A percentile compares a stretch with the other conserved stretches of the same genome.
These are phyloP conservation scores for Cercospora nicotianae DNA, from an alignment of 2,329 filamentous ascomycete species.

Conservation along the genomic window DNA sequence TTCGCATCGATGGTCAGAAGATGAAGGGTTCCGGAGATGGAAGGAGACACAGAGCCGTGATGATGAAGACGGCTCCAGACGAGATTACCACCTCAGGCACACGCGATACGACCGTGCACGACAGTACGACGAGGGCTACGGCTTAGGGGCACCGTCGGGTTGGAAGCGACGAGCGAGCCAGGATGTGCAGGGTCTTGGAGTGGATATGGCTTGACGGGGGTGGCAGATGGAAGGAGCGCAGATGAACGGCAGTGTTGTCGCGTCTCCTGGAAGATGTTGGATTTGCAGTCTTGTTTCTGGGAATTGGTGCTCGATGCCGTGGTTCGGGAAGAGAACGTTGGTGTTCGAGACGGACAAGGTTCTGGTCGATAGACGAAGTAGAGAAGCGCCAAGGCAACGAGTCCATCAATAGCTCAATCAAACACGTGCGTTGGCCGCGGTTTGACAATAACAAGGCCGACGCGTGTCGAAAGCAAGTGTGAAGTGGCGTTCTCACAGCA, in stretches of 20 bases:
- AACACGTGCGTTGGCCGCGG: not conserved
- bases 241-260: not conserved
- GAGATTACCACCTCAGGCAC: not conserved
- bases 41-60: not conserved
- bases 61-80: not conserved
- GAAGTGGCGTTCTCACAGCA: not conserved
- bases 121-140: constrained; percentile 3
- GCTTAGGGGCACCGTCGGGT: not conserved
- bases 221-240: not conserved
- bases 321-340: not conserved
- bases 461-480: not conserved
- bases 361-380: not conserved
- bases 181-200: not conserved
- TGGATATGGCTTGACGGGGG: not conserved
- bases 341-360: not conserved
- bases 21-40: not conserved
- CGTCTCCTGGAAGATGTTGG: not conserved
- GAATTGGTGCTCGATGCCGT: not conserved
- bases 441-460: not conserved
- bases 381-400: not conserved
- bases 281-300: not conserved
- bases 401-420: not conserved
- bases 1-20: not conserved
- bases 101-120: not conserved
- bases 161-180: not conserved